These are phyloP conservation scores for Chlorociboria aeruginascens DNA, from an alignment of 495 filamentous ascomycete genomes.

Conservation along the genomic window DNA sequence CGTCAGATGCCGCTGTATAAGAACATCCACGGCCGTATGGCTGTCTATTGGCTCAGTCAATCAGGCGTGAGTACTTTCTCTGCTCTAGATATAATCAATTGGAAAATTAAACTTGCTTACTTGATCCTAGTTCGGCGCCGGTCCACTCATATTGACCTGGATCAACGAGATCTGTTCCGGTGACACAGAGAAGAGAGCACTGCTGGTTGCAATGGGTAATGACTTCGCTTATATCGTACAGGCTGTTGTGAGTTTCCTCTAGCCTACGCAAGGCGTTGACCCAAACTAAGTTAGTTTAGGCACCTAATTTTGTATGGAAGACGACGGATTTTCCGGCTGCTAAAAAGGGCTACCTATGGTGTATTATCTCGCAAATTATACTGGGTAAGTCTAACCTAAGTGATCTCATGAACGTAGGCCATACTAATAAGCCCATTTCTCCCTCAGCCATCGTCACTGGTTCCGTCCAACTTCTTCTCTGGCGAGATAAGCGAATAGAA, in stretches of 20 bases:
- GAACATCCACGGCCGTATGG: constrained; percentile 19
- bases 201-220: constrained; percentile 27
- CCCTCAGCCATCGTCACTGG: constrained; percentile 4
- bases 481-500: constrained; percentile 8
- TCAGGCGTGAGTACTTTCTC: constrained; percentile 1
- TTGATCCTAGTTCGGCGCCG: constrained; percentile 13
- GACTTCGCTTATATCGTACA: constrained; percentile 29
- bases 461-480: constrained; percentile 13
- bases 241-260: constrained; percentile 33
- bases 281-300: constrained; percentile 5
- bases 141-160: constrained; percentile 26
- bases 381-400: constrained; percentile 5
- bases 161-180: constrained; percentile 39
- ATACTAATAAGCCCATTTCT: background rate
- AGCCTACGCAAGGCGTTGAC: background rate
- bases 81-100: constrained; percentile 18
- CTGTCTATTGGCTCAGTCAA: constrained; percentile 18
- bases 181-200: constrained; percentile 41
- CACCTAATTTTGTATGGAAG: constrained; percentile 30
- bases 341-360: constrained; percentile 24
- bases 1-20: constrained; percentile 26
- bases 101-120: constrained; percentile 15
- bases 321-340: constrained; percentile 27
- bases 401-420: background rate
- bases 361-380: constrained; percentile 21